Evolutionary conservation across 2,329 filamentous ascomycete genomes (phyloP), one percentile per base, ranked within the genome.

Genomic region (Colletotrichum sp.): DNA sequence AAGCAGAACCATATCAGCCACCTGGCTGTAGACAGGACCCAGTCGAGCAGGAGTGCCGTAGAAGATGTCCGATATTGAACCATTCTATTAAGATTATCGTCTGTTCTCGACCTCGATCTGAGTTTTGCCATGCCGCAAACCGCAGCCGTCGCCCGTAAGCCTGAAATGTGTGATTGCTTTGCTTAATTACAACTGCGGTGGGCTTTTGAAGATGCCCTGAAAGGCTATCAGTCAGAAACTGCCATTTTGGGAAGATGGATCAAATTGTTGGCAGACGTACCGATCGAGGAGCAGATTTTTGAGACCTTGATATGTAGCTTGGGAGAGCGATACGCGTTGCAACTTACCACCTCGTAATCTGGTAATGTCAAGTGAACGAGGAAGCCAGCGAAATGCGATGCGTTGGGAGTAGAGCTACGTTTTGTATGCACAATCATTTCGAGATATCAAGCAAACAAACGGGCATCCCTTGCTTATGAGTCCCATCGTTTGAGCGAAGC

Each of bases 311-410:
- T 26, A 24, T 24, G 24, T 24, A 24, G 24, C 24, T 24, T 24
- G 4, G 24, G 24, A 4, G 24, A 24, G 4, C 4, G 24, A 4
- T 24, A 24, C 24, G 24, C 4, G 24, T 24, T 24, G 24, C 4
- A 24, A 24, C 24, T 4, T 24, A 1, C 13, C 44, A n/a, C 44
- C 44, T 21, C 1, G n/a, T 13, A 21, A 49, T 8, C n/a, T 8
- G 6, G 4, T 13, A 3, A 49, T n/a, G 0, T 21, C 10, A 0
- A 21, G 18, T 5, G 0, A 1, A 10, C 18, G 5, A 13, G 44
- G 13, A 52, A 13, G 3, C 6, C 44, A 52, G 44, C 6, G 12
- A 13, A 8, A 39, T 16, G 8, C n/a, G 44, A 21, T 52, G 44
- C 12, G 10, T 3, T 52, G n/a, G 18, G 36, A 39, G 44, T 10